These are phyloP conservation scores for Thermothielavioides terrestris DNA, from an alignment of 495 filamentous ascomycete genomes.

Conservation along the genomic window DNA sequence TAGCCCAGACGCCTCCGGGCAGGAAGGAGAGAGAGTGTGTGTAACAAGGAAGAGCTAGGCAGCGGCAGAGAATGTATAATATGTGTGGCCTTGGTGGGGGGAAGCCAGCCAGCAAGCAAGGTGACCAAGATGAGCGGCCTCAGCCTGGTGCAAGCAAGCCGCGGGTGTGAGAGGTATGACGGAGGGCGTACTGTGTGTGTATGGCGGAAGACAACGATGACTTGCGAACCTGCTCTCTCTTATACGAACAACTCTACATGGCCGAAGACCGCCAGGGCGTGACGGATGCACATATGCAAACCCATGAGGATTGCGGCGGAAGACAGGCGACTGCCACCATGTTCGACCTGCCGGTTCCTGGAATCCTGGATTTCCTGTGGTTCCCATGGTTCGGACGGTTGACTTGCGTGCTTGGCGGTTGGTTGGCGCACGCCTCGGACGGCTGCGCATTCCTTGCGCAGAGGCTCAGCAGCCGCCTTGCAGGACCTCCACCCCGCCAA, in stretches of 20 bases:
- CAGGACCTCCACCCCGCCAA: neutral
- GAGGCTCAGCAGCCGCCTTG: conserved; percentile 12
- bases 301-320: too few species aligned
- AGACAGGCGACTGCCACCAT: conserved; percentile 7
- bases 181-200: too few species aligned
- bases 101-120: neutral
- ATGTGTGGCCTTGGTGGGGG: neutral
- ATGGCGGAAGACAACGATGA: too few species aligned
- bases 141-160: conserved; percentile 8
- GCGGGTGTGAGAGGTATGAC: too few species aligned
- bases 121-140: neutral
- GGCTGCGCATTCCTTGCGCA: conserved; percentile 7
- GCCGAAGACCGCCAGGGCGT: neutral
- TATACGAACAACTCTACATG: neutral
- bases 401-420: neutral
- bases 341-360: neutral
- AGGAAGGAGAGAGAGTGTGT: neutral
- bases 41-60: conserved; percentile 2
- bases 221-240: neutral
- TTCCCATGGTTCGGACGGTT: neutral
- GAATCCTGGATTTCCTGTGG: neutral
- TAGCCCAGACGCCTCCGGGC: neutral
- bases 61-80: conserved; percentile 1
- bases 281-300: neutral
- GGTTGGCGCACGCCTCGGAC: neutral